Base-by-base conservation (phyloP, 78 protist species). In the Tieghemostelium lacteum region DNA sequence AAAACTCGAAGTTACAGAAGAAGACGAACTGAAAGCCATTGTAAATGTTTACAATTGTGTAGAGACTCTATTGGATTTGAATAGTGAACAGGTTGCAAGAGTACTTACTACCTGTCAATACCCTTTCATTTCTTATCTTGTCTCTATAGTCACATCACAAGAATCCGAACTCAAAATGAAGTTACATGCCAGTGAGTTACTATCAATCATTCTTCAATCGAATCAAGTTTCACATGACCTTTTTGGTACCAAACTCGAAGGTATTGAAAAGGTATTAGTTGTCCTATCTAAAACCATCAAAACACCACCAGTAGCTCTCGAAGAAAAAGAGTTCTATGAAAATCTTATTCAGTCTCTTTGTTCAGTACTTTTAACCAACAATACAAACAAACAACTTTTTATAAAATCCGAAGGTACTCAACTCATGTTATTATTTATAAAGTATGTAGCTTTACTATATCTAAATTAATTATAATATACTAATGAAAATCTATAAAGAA, bases 381-480 rank as follows among this genome's bases (percentile, higher is more conserved):
- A 45, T 22, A 12, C 26, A 20, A 64, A 75, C 22, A 67, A 80
- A 19, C 54, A 75, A 26, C 36, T 85, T 31, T 76, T 78, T 36
- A n/a, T 85, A 64, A 55, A 78, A 49, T 80, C 86, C 8, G 93
- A 92, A 50, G 95, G 95, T 29, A 73, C 83, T 61, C 83, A 92
- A 62, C 54, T 92, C 39, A 92, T 92, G 95, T 55, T 92, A 45
- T 33, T 85, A 55, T 54, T 92, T 39, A 54, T 92, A 55, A 92
- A 92, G 95, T 92, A 70, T 7, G 94, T 73, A 36, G 2, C 17
- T 57, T 6, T 6, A 19, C 17, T 4, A 61, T n/a, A 4, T 57
- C 7, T n/a, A 36, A 5, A 2, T 29, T 65, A 36, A 65, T 4
- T 37, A 19, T 64, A 33, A 14, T 37, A 64, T 64, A 33, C 36